Evolutionary conservation across 352 stramenopile genomes (phyloP).

Genomic region (Aphanomyces astaci): DNA sequence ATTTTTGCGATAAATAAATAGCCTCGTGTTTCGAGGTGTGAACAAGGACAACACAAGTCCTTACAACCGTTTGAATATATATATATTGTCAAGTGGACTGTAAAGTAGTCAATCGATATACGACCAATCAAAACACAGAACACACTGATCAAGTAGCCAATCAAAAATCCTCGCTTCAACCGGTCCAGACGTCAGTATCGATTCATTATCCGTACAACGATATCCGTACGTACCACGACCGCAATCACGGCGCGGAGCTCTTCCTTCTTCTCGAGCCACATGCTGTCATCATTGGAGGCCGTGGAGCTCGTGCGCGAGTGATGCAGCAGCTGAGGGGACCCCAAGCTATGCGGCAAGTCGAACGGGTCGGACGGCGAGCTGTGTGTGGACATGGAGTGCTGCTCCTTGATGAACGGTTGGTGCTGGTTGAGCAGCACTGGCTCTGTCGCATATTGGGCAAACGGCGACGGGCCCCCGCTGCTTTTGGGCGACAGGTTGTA

Average conservation of each 20-base stretch:
- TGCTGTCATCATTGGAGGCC: conserved; percentile 2
- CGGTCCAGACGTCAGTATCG: no score
- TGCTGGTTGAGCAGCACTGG: conserved; percentile 11
- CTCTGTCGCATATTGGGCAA: conserved; percentile 75
- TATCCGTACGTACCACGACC: conserved; percentile 82
- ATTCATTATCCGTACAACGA: no score
- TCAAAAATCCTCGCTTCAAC: no score
- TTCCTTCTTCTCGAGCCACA: conserved; percentile 72
- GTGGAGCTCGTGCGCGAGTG: conserved; percentile 11
- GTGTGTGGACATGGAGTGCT: background rate
- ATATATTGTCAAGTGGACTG: no score
- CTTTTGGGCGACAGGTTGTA: conserved; percentile 28
- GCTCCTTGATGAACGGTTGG: background rate
- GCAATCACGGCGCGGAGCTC: conserved; percentile 98
- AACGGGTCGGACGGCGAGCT: conserved; percentile 17
- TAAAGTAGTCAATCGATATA: no score
- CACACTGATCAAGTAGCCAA: no score
- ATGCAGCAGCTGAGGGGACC: background rate
- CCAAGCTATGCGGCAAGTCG: background rate
- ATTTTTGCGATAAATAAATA: no score
- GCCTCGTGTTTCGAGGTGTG: no score
- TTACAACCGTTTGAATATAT: no score
- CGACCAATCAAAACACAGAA: no score
- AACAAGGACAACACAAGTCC: no score
- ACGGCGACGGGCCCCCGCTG: conserved; percentile 26